These are phyloP conservation scores for Boletus sensibilis DNA, from an alignment of 768 basidiomycete species.

Conservation along the genomic window DNA sequence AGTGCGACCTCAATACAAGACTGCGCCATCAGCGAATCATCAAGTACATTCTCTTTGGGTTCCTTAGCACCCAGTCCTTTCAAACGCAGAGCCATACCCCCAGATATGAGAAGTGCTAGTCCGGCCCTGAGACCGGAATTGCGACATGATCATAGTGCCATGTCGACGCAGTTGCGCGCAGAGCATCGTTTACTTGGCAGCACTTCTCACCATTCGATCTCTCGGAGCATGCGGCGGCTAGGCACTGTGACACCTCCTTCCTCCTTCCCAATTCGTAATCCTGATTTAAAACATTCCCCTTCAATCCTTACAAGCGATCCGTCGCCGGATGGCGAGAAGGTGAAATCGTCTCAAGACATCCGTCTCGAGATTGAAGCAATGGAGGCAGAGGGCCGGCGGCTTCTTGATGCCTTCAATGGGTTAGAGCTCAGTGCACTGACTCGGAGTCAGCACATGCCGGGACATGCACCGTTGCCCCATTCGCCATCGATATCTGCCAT, in stretches of 20 bases:
- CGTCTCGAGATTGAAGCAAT: constrained; percentile 64
- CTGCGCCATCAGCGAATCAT: constrained; percentile 42
- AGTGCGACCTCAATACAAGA: constrained; percentile 41
- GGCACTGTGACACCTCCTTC: constrained; percentile 53
- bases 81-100: constrained; percentile 46
- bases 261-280: constrained; percentile 40
- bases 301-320: constrained; percentile 33
- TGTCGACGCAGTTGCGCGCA: constrained; percentile 45
- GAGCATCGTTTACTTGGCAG: constrained; percentile 21
- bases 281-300: constrained; percentile 39
- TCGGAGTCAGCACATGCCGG: constrained; percentile 27
- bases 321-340: constrained; percentile 53
- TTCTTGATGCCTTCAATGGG: constrained; percentile 80
- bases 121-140: constrained; percentile 30
- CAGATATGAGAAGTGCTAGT: constrained; percentile 33
- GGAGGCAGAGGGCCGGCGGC: constrained; percentile 65
- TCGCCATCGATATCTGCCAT: constrained; percentile 30
- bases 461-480: constrained; percentile 25
- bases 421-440: constrained; percentile 70
- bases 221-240: constrained; percentile 46
- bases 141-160: constrained; percentile 40
- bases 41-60: constrained; percentile 39
- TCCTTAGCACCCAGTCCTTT: constrained; percentile 36
- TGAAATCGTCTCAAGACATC: constrained; percentile 61
- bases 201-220: constrained; percentile 39